Evolutionary conservation across 1,284 basidiomycete species (phyloP).

Genomic region (Fomes fomentarius): DNA sequence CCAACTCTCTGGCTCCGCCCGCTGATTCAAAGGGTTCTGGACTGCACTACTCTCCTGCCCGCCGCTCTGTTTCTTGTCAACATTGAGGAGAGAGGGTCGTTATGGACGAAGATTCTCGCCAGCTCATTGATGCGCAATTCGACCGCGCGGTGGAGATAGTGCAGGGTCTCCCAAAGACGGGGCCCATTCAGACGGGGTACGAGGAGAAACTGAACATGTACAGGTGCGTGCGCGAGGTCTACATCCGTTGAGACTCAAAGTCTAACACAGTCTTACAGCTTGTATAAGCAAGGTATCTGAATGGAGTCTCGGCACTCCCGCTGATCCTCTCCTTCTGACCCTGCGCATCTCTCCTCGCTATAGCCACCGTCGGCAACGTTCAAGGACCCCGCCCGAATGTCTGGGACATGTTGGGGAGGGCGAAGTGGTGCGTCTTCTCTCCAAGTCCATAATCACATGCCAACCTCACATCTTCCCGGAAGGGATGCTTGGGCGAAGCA

Average conservation of each 20-base stretch:
- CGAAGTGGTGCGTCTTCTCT: slow-evolving; percentile 75
- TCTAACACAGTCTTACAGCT: slow-evolving; percentile 42
- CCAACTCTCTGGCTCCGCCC: too few relatives aligned
- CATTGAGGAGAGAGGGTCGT: not conserved
- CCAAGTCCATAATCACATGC: slow-evolving; percentile 30
- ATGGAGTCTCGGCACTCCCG: slow-evolving; percentile 3
- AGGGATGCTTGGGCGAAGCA: slow-evolving; percentile 98
- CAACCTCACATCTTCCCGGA: slow-evolving; percentile 6
- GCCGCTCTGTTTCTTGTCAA: not conserved
- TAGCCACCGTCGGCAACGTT: slow-evolving; percentile 91
- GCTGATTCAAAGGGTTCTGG: too few relatives aligned
- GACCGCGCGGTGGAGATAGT: slow-evolving; percentile 94
- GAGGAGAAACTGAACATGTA: slow-evolving; percentile 97
- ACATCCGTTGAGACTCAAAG: not conserved
- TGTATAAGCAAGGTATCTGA: slow-evolving; percentile 87
- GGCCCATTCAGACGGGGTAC: slow-evolving; percentile 95
- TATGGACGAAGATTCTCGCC: slow-evolving; percentile 55
- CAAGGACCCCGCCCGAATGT: slow-evolving; percentile 80
- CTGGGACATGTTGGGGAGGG: slow-evolving; percentile 91
- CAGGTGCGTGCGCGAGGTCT: slow-evolving; percentile 64
- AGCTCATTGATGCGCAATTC: slow-evolving; percentile 82
- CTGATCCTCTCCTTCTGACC: slow-evolving; percentile 9
- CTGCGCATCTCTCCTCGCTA: not conserved
- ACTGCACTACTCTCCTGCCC: not conserved
- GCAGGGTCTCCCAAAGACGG: slow-evolving; percentile 89